phyloP scores from a whole-genome alignment of 345 rosid species.

The Toxicodendron radicans region DNA sequence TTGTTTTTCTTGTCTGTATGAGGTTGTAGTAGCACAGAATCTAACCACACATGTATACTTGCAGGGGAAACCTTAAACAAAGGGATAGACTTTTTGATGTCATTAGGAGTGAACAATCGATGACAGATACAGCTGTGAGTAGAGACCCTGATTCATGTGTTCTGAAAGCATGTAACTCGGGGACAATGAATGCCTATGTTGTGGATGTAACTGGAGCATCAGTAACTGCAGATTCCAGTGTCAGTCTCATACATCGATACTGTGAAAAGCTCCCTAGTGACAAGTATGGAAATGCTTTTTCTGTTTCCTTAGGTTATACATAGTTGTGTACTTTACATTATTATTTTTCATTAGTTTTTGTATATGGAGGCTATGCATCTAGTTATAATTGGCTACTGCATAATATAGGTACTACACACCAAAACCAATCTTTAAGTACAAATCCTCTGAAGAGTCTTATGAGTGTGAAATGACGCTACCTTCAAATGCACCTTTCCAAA shows the following conservation, averaged over 20 bases:
- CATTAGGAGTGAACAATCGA: constrained; percentile 58
- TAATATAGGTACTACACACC: constrained; percentile 46
- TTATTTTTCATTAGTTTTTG: not conserved
- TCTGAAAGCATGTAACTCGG: constrained; percentile 31
- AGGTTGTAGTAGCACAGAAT: not conserved
- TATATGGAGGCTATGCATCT: constrained; percentile 6
- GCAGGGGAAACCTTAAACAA: constrained; percentile 67
- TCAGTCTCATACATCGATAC: constrained; percentile 46
- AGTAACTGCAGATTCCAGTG: constrained; percentile 54
- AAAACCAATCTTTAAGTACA: constrained; percentile 47
- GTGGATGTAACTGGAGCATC: constrained; percentile 57
- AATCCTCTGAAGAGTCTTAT: constrained; percentile 33
- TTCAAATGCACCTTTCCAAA: constrained; percentile 49
- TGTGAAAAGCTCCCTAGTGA: constrained; percentile 62
- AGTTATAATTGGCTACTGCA: constrained; percentile 8
- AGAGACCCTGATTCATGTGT: constrained; percentile 47
- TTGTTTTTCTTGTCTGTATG: constrained; percentile 2
- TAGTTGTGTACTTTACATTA: not conserved
- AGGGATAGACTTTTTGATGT: constrained; percentile 60
- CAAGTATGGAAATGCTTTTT: constrained; percentile 33
- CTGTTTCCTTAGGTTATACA: not conserved
- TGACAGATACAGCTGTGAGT: constrained; percentile 48
- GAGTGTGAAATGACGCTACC: constrained; percentile 53
- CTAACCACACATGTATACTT: constrained; percentile 14
- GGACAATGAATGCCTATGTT: constrained; percentile 34